Percentiles rank a stretch among this genome's conserved stretches.
These are phyloP conservation scores for Mycena chlorophos DNA, from an alignment of 768 basidiomycete genomes.

Conservation along the genomic window DNA sequence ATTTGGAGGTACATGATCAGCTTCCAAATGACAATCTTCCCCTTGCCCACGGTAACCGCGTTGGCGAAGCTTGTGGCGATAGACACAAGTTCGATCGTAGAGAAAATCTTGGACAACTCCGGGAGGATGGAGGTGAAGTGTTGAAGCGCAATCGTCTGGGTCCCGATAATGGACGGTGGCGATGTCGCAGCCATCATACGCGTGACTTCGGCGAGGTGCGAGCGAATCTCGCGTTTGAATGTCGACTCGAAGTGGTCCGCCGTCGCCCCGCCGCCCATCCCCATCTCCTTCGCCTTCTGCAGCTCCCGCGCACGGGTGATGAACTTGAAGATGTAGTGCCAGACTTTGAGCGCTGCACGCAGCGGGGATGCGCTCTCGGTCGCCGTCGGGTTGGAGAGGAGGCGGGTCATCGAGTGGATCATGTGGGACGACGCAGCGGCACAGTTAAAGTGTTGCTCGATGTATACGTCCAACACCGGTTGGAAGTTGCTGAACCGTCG, in stretches of 20 bases:
- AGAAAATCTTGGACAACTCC: constrained; percentile 79
- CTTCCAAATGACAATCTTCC: constrained; percentile 91
- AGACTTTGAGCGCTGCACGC: constrained; percentile 90
- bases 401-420: constrained; percentile 82
- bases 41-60: constrained; percentile 71
- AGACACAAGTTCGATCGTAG: constrained; percentile 80
- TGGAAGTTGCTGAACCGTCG: constrained; percentile 94
- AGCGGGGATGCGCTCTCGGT: constrained; percentile 74
- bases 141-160: constrained; percentile 91
- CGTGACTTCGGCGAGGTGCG: constrained; percentile 79
- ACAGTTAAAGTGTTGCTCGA: constrained; percentile 84
- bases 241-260: constrained; percentile 81
- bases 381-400: constrained; percentile 72
- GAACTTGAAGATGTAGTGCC: constrained; percentile 96
- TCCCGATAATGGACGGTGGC: constrained; percentile 89
- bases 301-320: constrained; percentile 87
- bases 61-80: constrained; percentile 87
- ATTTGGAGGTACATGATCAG: constrained; percentile 92
- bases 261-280: constrained; percentile 78
- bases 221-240: constrained; percentile 81
- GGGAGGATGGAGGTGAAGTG: constrained; percentile 92
- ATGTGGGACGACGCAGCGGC: constrained; percentile 81
- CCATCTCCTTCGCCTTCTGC: constrained; percentile 78
- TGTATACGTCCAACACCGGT: constrained; percentile 90
- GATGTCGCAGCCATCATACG: constrained; percentile 81